Conservation (phyloP, 176 grass and related monocot species). For the Hsuehochloa calcarea region DNA sequence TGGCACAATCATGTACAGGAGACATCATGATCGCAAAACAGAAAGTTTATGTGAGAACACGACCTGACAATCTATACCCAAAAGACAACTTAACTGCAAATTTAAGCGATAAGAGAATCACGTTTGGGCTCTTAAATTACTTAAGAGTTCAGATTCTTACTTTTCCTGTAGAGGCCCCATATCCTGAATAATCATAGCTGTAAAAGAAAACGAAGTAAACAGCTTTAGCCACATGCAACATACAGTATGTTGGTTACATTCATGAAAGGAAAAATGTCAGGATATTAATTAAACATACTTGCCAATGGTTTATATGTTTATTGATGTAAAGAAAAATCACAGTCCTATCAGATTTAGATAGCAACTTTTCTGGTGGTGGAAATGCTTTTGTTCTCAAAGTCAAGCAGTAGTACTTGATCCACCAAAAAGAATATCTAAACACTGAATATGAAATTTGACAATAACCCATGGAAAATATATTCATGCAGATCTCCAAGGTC, state of each 20-base stretch:
- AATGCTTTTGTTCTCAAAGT: slow-evolving; percentile 27
- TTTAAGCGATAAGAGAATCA: slow-evolving; percentile 18
- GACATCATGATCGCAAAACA: slow-evolving; percentile 27
- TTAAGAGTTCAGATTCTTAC: slow-evolving; percentile 48
- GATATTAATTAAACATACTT: not conserved
- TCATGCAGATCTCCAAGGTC: not conserved
- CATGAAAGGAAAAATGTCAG: not conserved
- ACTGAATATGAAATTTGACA: slow-evolving; percentile 6
- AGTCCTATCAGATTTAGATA: slow-evolving; percentile 16
- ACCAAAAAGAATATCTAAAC: not conserved
- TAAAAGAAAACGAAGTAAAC: slow-evolving; percentile 38
- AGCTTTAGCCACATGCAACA: slow-evolving; percentile 11
- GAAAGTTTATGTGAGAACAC: not conserved
- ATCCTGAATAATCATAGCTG: slow-evolving; percentile 99
- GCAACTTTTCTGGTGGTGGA: slow-evolving; percentile 27
- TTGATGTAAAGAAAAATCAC: not conserved
- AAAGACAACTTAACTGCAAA: slow-evolving; percentile 14
- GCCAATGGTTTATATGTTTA: not conserved
- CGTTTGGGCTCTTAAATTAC: slow-evolving; percentile 8
- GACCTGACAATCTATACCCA: not conserved
- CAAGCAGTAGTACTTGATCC: slow-evolving; percentile 26
- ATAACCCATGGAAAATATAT: not conserved
- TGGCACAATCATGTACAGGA: slow-evolving; percentile 16
- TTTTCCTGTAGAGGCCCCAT: slow-evolving; percentile 96
- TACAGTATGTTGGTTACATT: not conserved